Evolutionary conservation across 2,329 filamentous ascomycete species (phyloP).

Genomic region (Macroventuria anomochaeta): DNA sequence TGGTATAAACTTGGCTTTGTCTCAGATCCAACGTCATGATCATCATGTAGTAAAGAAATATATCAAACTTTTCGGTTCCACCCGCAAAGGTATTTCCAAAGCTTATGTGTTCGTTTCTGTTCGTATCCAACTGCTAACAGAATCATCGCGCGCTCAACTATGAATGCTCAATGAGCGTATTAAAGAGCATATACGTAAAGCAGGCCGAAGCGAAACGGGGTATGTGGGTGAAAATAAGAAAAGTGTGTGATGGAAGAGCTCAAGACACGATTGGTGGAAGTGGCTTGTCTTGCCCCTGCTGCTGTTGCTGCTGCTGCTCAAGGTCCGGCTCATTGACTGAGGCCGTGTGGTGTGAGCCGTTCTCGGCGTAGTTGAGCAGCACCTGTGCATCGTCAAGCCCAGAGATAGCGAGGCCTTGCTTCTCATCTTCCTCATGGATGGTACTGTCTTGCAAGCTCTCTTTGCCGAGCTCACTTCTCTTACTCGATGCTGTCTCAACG

Average conservation of each 20-base stretch:
- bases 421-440: slow-evolving; percentile 49
- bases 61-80: neutral
- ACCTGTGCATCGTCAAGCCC: slow-evolving; percentile 47
- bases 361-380: slow-evolving; percentile 43
- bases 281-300: slow-evolving; percentile 12
- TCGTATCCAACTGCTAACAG: slow-evolving; percentile 1
- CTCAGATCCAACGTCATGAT: neutral
- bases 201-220: slow-evolving; percentile 14
- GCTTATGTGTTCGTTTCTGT: slow-evolving; percentile 2
- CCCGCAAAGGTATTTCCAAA: slow-evolving; percentile 8
- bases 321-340: slow-evolving; percentile 9
- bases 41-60: neutral
- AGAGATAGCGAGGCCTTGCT: slow-evolving; percentile 47
- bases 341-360: slow-evolving; percentile 15
- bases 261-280: slow-evolving; percentile 6
- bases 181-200: slow-evolving; percentile 17
- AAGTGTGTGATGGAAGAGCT: neutral
- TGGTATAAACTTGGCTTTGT: neutral
- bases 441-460: slow-evolving; percentile 45
- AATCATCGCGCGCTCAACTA: slow-evolving; percentile 2
- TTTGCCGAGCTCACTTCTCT: slow-evolving; percentile 42
- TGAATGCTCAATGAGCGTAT: slow-evolving; percentile 8
- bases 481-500: slow-evolving; percentile 38
- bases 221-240: slow-evolving; percentile 9
- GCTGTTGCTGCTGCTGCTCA: slow-evolving; percentile 14